A percentile compares a stretch with the other conserved stretches of the same genome.
These are phyloP conservation scores for Neurospora sp. DNA, from an alignment of 495 filamentous ascomycete species.

Conservation along the genomic window DNA sequence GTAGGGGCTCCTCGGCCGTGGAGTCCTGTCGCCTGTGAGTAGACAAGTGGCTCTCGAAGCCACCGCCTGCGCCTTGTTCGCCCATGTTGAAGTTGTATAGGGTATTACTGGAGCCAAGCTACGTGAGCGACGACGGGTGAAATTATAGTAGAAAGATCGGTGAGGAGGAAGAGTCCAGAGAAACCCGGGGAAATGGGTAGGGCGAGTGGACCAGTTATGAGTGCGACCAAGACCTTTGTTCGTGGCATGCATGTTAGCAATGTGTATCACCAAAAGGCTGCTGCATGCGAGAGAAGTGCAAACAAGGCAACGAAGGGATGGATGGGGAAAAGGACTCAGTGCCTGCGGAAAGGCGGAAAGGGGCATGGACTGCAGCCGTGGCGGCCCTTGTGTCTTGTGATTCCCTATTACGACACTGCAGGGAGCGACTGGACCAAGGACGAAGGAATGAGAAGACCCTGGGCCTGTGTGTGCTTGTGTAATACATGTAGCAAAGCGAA, in stretches of 20 bases:
- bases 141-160: not conserved
- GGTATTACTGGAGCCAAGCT: not conserved
- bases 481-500: conserved; percentile 4
- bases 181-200: not conserved
- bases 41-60: conserved; percentile 34
- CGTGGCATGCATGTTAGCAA: not conserved
- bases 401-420: not conserved
- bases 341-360: conserved; percentile 26
- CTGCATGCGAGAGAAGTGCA: not conserved
- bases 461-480: conserved; percentile 8
- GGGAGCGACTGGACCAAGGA: not conserved
- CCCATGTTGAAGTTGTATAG: conserved; percentile 21
- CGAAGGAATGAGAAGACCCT: conserved; percentile 2
- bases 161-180: not conserved
- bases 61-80: conserved; percentile 36
- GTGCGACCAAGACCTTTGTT: not conserved
- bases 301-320: conserved; percentile 11
- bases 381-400: conserved; percentile 14
- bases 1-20: conserved; percentile 19
- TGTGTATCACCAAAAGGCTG: not conserved
- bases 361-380: conserved; percentile 27
- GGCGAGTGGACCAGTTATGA: not conserved
- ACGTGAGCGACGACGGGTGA: not conserved
- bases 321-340: conserved; percentile 24
- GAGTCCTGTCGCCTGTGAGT: conserved; percentile 28